Evolutionary conservation across 495 filamentous ascomycete genomes (phyloP), one percentile per base, ranked within the genome.

Genomic region (Evernia prunastri): DNA sequence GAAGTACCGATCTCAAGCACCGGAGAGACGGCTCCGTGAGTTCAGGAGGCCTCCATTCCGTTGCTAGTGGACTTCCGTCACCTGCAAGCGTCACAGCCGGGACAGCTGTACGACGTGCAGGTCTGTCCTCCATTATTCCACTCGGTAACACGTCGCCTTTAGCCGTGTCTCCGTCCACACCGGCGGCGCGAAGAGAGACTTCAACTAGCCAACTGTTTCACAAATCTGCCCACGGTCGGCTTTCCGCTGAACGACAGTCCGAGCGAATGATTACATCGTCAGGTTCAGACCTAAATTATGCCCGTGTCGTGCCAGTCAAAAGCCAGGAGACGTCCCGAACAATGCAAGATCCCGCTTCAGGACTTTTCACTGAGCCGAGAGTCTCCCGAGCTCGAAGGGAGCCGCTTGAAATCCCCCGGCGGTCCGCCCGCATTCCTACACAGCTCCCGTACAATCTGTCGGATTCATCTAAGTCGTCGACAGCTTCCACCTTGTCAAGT

Each of bases 391-490:
- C 27, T 56, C 58, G 53, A 51, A 56, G 40, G 15, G 47, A 33
- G 17, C 51, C 64, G 9, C 31, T 66, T 27, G 42, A 54, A 11
- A 29, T 18, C 18, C 40, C 29, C 6, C 58, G 17, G n/a, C 29
- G 49, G 15, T 66, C 36, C 17, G 23, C 29, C 29, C 47, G 58
- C 23, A 49, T 29, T 25, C 64, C 40, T 4, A 27, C 58, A 36
- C 51, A 51, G 2, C 18, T 60, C 47, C 35, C 27, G 36, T 45
- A 68, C 25, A 29, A 45, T 39, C 47, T 47, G 8, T 64, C 66
- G 12, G 59, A 59, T 29, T 60, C 54, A 18, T 64, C 58, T 23
- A 65, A 65, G 45, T 61, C 66, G 4, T 68, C 66, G 11, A 56
- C n/a, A 8, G n/a, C n/a, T n/a, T 65, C 62, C 20, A 58, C 20